A percentile compares a stretch with the other conserved stretches of the same genome.
Conservation (phyloP, 1,284 basidiomycete genomes). For the Austroboletus niveus region DNA sequence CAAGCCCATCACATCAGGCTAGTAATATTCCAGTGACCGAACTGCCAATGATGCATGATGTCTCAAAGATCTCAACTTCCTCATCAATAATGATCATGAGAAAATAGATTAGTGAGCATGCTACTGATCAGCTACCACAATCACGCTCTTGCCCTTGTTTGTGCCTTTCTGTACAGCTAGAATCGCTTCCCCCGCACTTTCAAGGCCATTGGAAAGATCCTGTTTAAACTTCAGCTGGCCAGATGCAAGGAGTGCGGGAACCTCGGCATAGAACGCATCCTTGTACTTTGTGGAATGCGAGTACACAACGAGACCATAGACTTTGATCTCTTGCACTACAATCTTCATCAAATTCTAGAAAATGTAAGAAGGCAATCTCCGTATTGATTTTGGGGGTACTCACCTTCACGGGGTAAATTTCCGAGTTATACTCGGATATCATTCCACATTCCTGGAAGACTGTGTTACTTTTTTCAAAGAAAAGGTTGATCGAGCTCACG, state of each 20-base stretch:
- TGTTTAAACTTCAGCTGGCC: slow-evolving; percentile 10
- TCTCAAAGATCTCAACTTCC: no score
- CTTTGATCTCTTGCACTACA: slow-evolving; percentile 7
- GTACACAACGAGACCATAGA: slow-evolving; percentile 6
- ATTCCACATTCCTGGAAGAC: slow-evolving; percentile 18
- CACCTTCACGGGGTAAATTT: slow-evolving; percentile 12
- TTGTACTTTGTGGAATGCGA: slow-evolving; percentile 6
- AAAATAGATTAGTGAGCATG: no score
- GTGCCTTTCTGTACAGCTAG: slow-evolving; percentile 7
- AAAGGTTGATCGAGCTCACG: slow-evolving; percentile 2
- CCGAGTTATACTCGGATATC: slow-evolving; percentile 15
- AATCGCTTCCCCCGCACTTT: slow-evolving; percentile 8
- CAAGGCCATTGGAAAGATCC: slow-evolving; percentile 17
- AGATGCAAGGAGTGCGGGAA: slow-evolving; percentile 8
- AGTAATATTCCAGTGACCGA: no score
- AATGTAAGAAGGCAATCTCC: background rate
- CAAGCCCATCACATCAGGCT: no score
- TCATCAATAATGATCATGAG: no score
- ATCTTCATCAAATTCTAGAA: slow-evolving; percentile 10
- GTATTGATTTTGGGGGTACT: background rate
- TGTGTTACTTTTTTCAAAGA: slow-evolving; percentile 8
- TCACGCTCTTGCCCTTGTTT: slow-evolving; percentile 11
- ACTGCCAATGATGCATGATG: no score
- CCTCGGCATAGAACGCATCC: slow-evolving; percentile 8
- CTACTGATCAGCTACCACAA: slow-evolving; percentile 15